Conservation (phyloP, 179 eudicot genomes). For the Dionaea muscipula region DNA sequence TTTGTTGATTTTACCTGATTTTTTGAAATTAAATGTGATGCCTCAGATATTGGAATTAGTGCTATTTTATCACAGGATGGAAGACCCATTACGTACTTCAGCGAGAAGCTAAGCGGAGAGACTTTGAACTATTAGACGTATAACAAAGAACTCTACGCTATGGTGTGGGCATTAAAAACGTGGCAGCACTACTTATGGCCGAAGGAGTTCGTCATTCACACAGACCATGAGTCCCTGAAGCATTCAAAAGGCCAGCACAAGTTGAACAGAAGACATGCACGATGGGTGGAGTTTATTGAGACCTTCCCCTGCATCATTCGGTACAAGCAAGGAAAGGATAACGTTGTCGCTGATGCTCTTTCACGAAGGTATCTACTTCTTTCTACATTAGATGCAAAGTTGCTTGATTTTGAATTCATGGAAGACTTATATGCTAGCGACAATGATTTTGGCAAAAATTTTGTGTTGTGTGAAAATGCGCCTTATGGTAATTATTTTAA, state of each 20-base stretch:
- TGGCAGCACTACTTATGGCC: too few species aligned
- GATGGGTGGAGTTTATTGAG: too few species aligned
- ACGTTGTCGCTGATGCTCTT: not conserved
- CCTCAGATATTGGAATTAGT: not conserved
- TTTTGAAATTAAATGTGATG: slow-evolving; percentile 6
- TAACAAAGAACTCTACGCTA: not conserved
- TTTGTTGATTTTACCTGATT: not conserved
- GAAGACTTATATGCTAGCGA: too few species aligned
- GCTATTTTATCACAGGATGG: not conserved
- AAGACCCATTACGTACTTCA: not conserved
- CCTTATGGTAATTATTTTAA: too few species aligned
- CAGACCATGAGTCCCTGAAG: too few species aligned
- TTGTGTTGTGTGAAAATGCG: not conserved
- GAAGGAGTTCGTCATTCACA: too few species aligned
- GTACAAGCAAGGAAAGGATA: not conserved
- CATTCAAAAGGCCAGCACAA: not conserved
- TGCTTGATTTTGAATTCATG: too few species aligned
- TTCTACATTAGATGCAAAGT: too few species aligned
- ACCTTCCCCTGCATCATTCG: not conserved
- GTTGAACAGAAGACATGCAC: not conserved
- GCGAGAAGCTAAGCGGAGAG: not conserved
- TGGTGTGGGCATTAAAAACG: not conserved
- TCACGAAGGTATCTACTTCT: not conserved
- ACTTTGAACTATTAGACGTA: not conserved
- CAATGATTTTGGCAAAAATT: too few species aligned